Percentiles rank a stretch among this genome's conserved stretches.
These are phyloP conservation scores for Solanum megistacrolobum DNA, from an alignment of 257 asterid genomes.

Conservation along the genomic window DNA sequence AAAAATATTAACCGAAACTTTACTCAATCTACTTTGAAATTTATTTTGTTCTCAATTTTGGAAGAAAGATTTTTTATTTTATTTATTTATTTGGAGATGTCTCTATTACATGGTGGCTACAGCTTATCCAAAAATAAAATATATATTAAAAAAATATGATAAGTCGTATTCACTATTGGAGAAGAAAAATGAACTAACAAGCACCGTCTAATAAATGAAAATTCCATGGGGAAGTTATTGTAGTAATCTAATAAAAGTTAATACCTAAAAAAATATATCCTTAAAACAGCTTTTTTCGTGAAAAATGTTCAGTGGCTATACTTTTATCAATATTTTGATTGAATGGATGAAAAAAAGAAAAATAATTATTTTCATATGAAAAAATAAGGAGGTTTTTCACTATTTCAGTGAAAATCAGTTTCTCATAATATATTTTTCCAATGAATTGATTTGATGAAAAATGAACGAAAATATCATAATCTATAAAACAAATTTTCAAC, in stretches of 20 bases:
- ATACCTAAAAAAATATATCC: neutral
- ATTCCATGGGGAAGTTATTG: neutral
- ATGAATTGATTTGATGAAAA: neutral
- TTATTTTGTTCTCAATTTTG: neutral
- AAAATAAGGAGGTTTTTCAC: too few relatives aligned
- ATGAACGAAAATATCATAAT: too few relatives aligned
- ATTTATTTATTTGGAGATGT: neutral
- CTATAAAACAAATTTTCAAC: too few relatives aligned
- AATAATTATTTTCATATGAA: neutral
- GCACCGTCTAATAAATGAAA: constrained; percentile 1
- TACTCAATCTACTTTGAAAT: neutral
- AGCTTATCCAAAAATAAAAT: neutral
- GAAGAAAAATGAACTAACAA: neutral
- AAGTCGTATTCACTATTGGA: neutral
- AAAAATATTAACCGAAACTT: neutral
- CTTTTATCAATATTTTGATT: neutral
- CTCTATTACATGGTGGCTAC: neutral
- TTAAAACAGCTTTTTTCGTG: neutral
- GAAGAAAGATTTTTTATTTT: neutral
- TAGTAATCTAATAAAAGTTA: neutral
- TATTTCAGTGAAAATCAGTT: too few relatives aligned
- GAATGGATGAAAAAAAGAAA: neutral
- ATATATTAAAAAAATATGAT: neutral
- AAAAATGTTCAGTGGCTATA: too few relatives aligned
- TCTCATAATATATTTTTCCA: too few relatives aligned